A percentile compares a stretch with the other conserved stretches of the same genome.
phyloP scores from a whole-genome alignment of 257 asterid genomes.

The Marsdenia floribunda region DNA sequence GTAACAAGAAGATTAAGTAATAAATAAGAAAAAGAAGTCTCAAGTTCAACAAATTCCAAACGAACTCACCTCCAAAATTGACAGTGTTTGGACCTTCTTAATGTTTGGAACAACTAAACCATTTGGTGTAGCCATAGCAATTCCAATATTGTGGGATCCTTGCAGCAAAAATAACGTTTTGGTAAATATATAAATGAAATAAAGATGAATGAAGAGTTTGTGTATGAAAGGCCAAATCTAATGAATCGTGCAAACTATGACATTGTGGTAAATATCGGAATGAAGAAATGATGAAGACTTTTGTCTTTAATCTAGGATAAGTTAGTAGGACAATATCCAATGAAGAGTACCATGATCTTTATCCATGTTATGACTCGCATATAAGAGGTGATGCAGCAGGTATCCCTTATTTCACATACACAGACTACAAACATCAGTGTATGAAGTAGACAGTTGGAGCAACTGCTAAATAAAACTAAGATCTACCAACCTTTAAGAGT shows the following conservation, averaged over 20 bases:
- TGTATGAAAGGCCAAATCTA: background rate
- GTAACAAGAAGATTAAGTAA: background rate
- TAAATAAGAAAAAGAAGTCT: background rate
- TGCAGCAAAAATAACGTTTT: constrained; percentile 10
- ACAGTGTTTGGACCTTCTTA: constrained; percentile 83
- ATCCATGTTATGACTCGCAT: background rate
- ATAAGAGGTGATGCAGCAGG: background rate
- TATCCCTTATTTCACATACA: background rate
- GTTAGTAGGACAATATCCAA: background rate
- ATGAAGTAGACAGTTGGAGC: background rate
- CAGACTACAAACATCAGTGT: background rate
- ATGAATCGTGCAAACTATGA: constrained; percentile 1
- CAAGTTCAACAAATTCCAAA: background rate
- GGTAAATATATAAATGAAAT: background rate
- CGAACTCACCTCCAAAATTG: constrained; percentile 72
- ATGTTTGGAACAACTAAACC: constrained; percentile 94
- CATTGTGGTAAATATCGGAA: background rate
- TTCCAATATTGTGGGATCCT: constrained; percentile 91
- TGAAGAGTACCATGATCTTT: background rate
- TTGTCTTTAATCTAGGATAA: background rate
- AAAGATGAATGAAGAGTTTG: background rate
- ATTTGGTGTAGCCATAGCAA: constrained; percentile 96
- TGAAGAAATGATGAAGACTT: background rate
- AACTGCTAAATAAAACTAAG: background rate
- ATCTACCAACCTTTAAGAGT: constrained; percentile 60